Percentiles rank a stretch among this genome's conserved stretches.
These are phyloP conservation scores for Sporisorium iseilematis-ciliati DNA, from an alignment of 1,284 basidiomycete genomes.

Conservation along the genomic window DNA sequence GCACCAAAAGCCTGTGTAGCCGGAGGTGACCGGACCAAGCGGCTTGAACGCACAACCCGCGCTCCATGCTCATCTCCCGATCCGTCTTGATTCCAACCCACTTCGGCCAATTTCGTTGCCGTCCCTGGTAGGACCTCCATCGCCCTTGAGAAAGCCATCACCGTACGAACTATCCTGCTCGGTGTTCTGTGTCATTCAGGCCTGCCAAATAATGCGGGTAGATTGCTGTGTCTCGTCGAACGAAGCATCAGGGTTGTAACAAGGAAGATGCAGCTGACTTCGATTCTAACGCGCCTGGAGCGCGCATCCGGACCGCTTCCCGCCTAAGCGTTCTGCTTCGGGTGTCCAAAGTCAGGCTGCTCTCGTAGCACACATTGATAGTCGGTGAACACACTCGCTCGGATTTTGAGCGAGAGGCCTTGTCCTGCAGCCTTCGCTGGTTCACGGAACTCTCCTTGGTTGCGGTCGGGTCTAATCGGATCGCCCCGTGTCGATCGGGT, in stretches of 20 bases:
- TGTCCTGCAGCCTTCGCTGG: background rate
- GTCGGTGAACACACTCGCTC: background rate
- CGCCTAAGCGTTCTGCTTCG: background rate
- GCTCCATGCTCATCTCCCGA: constrained; percentile 17
- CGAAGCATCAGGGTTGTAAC: too few relatives aligned
- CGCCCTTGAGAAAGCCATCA: background rate
- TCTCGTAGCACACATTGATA: background rate
- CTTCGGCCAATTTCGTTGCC: background rate
- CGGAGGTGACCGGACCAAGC: constrained; percentile 38
- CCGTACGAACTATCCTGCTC: too few relatives aligned
- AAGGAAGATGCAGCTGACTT: too few relatives aligned
- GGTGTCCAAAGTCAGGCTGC: background rate
- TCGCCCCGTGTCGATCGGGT: background rate
- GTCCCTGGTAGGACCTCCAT: background rate
- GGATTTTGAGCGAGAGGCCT: too few relatives aligned
- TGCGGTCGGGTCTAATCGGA: background rate
- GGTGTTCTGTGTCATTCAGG: too few relatives aligned
- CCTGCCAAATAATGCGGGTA: too few relatives aligned
- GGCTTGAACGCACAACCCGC: constrained; percentile 17
- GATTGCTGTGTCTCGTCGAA: too few relatives aligned
- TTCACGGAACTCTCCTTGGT: constrained; percentile 1
- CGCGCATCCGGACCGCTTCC: constrained; percentile 9
- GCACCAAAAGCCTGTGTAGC: background rate
- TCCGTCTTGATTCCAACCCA: background rate
- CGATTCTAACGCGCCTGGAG: background rate